Percentiles rank a stretch among this genome's conserved stretches.
Conservation (phyloP, 176 grass and related monocot genomes). For the Carex scoparia region DNA sequence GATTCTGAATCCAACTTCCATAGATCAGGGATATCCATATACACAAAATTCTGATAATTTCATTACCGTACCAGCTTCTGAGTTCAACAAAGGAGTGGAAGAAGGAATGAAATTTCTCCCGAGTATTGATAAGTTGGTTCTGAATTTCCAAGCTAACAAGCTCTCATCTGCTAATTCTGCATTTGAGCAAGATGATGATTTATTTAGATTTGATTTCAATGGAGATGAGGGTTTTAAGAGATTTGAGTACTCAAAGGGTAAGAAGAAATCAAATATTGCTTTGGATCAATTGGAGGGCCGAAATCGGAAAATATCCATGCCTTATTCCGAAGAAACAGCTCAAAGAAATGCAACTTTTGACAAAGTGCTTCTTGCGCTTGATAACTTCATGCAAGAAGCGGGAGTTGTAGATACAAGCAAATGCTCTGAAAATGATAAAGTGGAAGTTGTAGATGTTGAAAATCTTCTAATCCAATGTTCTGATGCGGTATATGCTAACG, state of each 20-base stretch:
- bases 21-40: neutral
- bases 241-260: neutral
- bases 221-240: neutral
- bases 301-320: constrained; percentile 38
- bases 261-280: constrained; percentile 11
- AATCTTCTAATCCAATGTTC: constrained; percentile 55
- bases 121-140: neutral
- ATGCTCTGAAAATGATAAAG: constrained; percentile 29
- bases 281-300: constrained; percentile 42
- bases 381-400: constrained; percentile 14
- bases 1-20: neutral
- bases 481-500: constrained; percentile 39
- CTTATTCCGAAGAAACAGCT: constrained; percentile 19
- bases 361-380: constrained; percentile 36
- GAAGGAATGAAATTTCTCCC: constrained; percentile 35
- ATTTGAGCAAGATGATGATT: neutral
- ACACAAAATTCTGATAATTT: neutral
- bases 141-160: constrained; percentile 17
- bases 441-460: constrained; percentile 37
- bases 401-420: constrained; percentile 26
- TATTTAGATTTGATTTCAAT: neutral
- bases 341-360: constrained; percentile 40
- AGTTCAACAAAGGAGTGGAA: constrained; percentile 12
- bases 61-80: constrained; percentile 13
- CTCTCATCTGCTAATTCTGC: neutral